These are phyloP conservation scores for Ceratobasidium sp. DNA, from an alignment of 1,284 basidiomycete genomes.

Conservation along the genomic window DNA sequence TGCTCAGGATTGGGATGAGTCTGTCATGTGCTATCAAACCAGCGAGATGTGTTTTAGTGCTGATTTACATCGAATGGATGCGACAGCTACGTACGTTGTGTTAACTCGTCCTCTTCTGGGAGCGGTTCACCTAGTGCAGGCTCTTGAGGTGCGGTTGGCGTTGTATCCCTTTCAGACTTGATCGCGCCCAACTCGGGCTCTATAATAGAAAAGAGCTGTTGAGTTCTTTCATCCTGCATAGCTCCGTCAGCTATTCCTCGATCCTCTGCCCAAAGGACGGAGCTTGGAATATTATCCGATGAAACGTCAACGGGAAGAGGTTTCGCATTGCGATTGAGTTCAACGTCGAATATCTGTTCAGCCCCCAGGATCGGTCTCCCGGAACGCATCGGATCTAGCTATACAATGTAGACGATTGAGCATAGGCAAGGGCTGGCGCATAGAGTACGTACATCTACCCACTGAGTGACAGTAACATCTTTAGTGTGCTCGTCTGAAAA, in stretches of 20 bases:
- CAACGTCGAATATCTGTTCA: slow-evolving; percentile 44
- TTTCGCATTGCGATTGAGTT: slow-evolving; percentile 23
- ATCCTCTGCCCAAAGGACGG: slow-evolving; percentile 38
- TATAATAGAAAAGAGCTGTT: too few species aligned
- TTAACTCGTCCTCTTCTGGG: not conserved
- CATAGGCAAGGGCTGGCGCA: not conserved
- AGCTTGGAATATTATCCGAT: slow-evolving; percentile 8
- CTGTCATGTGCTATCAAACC: slow-evolving; percentile 23
- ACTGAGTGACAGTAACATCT: slow-evolving; percentile 36
- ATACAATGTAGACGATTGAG: not conserved
- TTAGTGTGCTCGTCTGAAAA: slow-evolving; percentile 40
- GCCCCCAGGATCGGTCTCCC: slow-evolving; percentile 17
- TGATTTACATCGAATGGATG: not conserved
- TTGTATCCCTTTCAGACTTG: slow-evolving; percentile 2
- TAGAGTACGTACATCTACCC: slow-evolving; percentile 36
- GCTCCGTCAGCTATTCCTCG: slow-evolving; percentile 15
- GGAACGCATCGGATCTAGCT: slow-evolving; percentile 32
- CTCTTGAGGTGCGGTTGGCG: not conserved
- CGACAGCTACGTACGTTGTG: slow-evolving; percentile 12
- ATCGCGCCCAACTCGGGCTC: not conserved
- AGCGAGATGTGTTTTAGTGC: not conserved
- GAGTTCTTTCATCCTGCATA: not conserved
- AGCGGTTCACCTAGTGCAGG: not conserved
- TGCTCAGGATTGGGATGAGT: slow-evolving; percentile 32
- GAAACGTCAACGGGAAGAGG: slow-evolving; percentile 5